These are phyloP conservation scores for Pyronema omphalodes DNA, from an alignment of 495 filamentous ascomycete genomes.

Conservation along the genomic window DNA sequence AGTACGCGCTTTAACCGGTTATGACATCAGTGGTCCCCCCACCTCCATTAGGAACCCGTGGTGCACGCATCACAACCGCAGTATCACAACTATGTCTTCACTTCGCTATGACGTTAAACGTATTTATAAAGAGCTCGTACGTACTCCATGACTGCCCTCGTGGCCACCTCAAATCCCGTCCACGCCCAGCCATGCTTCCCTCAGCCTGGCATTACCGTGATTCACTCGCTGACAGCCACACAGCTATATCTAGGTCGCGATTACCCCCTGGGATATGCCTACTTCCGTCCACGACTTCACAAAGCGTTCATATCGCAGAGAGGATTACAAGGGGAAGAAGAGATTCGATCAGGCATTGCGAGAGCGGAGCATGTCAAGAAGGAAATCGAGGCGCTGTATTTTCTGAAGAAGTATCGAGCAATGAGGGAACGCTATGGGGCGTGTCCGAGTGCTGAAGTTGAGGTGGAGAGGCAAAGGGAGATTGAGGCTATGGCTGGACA, in stretches of 20 bases:
- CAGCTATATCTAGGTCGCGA: slow-evolving; percentile 58
- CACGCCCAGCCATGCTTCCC: neutral
- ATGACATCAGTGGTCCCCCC: no score
- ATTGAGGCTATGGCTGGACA: no score
- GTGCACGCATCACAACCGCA: neutral
- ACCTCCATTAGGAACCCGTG: no score
- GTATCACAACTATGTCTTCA: slow-evolving; percentile 13
- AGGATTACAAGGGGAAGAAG: slow-evolving; percentile 45
- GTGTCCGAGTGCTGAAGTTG: neutral
- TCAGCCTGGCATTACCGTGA: no score
- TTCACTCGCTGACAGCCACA: neutral
- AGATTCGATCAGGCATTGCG: slow-evolving; percentile 58
- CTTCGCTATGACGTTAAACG: slow-evolving; percentile 66
- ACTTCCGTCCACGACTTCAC: slow-evolving; percentile 66
- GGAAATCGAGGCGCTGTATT: slow-evolving; percentile 90
- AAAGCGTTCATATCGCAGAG: slow-evolving; percentile 64
- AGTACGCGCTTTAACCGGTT: no score
- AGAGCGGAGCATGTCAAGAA: slow-evolving; percentile 80
- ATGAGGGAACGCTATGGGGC: slow-evolving; percentile 63
- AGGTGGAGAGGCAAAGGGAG: neutral
- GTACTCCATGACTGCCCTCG: neutral
- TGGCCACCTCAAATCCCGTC: neutral
- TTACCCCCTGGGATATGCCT: slow-evolving; percentile 74
- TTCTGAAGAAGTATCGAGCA: slow-evolving; percentile 81
- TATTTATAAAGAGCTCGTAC: slow-evolving; percentile 67